Conservation (phyloP, 164 flowering plant genomes). For the Platanus orientalis region DNA sequence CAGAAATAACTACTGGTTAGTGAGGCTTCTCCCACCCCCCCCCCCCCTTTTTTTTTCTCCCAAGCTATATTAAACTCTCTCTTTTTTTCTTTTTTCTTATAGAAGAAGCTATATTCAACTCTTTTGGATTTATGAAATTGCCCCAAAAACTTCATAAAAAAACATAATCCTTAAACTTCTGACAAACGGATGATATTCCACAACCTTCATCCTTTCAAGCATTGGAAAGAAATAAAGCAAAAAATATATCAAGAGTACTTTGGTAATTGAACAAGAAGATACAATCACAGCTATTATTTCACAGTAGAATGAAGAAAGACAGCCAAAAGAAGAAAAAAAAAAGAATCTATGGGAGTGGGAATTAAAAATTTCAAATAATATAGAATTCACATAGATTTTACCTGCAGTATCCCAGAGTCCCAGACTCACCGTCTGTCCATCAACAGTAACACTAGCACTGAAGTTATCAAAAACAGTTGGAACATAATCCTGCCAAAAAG, state of each 20-base stretch:
- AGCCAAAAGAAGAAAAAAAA: neutral
- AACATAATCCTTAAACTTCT: too few relatives aligned
- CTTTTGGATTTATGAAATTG: too few relatives aligned
- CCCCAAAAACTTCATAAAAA: too few relatives aligned
- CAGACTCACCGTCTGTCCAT: conserved; percentile 52
- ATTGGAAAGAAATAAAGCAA: neutral
- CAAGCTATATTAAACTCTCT: too few relatives aligned
- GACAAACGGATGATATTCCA: too few relatives aligned
- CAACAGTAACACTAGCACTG: conserved; percentile 61
- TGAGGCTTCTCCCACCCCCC: too few relatives aligned
- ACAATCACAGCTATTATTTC: neutral
- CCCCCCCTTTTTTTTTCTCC: too few relatives aligned
- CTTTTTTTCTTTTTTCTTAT: too few relatives aligned
- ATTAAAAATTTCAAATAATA: neutral
- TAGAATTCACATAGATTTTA: conserved; percentile 20
- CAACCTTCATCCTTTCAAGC: neutral
- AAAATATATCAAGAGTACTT: neutral
- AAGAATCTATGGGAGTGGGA: too few relatives aligned
- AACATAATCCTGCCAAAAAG: conserved; percentile 50
- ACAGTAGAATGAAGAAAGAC: neutral
- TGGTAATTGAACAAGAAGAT: too few relatives aligned
- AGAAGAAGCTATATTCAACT: too few relatives aligned
- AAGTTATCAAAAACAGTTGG: conserved; percentile 73
- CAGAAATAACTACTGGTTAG: too few relatives aligned
- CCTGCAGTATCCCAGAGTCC: conserved; percentile 82